Evolutionary conservation across 768 basidiomycete species (phyloP).

Genomic region (Macrolepiota albuminosa): DNA sequence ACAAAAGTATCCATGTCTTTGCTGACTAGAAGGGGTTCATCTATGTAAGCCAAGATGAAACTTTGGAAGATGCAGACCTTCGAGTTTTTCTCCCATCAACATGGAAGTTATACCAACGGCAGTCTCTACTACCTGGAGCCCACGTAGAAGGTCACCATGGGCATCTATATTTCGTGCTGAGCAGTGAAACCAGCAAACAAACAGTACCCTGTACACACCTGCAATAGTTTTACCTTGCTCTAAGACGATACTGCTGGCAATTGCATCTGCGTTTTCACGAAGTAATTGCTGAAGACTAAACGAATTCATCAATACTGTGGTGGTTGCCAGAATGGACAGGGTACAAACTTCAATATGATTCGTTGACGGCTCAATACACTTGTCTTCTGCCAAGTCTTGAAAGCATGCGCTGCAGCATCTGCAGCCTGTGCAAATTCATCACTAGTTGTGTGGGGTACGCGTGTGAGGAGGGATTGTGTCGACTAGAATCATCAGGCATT

Average conservation of each 20-base stretch:
- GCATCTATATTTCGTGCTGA: slow-evolving; percentile 54
- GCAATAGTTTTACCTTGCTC: slow-evolving; percentile 95
- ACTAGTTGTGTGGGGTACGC: slow-evolving; percentile 84
- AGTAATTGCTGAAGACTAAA: slow-evolving; percentile 84
- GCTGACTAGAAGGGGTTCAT: slow-evolving; percentile 50
- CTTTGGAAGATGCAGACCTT: slow-evolving; percentile 48
- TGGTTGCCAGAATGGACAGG: slow-evolving; percentile 7
- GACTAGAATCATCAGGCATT: slow-evolving; percentile 42
- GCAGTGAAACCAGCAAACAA: neutral
- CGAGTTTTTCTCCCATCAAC: slow-evolving; percentile 87
- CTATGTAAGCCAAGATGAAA: neutral
- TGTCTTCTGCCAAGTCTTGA: slow-evolving; percentile 83
- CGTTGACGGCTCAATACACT: slow-evolving; percentile 84
- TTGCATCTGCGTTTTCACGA: slow-evolving; percentile 77
- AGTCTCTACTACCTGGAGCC: slow-evolving; percentile 83
- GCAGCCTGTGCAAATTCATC: slow-evolving; percentile 82
- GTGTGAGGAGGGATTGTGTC: slow-evolving; percentile 85
- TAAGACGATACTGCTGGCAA: slow-evolving; percentile 86
- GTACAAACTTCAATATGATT: slow-evolving; percentile 78
- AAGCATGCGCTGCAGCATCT: slow-evolving; percentile 78
- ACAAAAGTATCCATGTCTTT: slow-evolving; percentile 96
- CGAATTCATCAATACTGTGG: neutral
- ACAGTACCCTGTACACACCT: slow-evolving; percentile 35
- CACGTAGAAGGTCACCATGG: slow-evolving; percentile 90
- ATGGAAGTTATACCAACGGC: slow-evolving; percentile 79